Conservation (phyloP, 2,329 filamentous ascomycete genomes). For the Myriosclerotinia scirpicola region DNA sequence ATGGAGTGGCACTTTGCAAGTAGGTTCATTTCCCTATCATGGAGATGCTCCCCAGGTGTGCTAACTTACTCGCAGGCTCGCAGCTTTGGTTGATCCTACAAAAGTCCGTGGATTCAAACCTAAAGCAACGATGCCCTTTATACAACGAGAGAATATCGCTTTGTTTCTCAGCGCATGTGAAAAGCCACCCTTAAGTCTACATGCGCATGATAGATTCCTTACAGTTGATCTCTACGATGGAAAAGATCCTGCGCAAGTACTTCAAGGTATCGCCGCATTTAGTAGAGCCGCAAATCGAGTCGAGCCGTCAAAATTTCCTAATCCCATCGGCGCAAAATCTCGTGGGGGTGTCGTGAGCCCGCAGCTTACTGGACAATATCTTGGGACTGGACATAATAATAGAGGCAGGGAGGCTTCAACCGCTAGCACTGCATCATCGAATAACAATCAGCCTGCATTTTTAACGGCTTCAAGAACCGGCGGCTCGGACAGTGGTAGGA, state of each 20-base stretch:
- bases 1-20: conserved; percentile 92
- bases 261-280: conserved; percentile 90
- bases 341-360: conserved; percentile 62
- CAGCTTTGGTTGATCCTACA: conserved; percentile 74
- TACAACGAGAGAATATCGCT: conserved; percentile 99
- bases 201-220: conserved; percentile 91
- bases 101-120: conserved; percentile 84
- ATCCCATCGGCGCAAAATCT: conserved; percentile 70
- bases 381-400: conserved; percentile 43
- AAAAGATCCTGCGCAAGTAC: conserved; percentile 93
- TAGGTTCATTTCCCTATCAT: conserved; percentile 47
- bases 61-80: conserved; percentile 53
- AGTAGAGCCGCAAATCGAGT: conserved; percentile 78
- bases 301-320: conserved; percentile 72
- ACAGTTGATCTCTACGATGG: conserved; percentile 95
- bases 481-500: conserved; percentile 52
- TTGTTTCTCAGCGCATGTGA: conserved; percentile 92
- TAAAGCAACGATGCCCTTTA: conserved; percentile 89
- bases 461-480: conserved; percentile 40
- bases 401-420: conserved; percentile 53
- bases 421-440: conserved; percentile 58
- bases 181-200: conserved; percentile 78
- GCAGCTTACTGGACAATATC: conserved; percentile 57
- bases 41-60: conserved; percentile 18
- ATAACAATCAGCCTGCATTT: conserved; percentile 44